Evolutionary conservation across 352 stramenopile species (phyloP).

Genomic region (Globisporangium sylvaticum): DNA sequence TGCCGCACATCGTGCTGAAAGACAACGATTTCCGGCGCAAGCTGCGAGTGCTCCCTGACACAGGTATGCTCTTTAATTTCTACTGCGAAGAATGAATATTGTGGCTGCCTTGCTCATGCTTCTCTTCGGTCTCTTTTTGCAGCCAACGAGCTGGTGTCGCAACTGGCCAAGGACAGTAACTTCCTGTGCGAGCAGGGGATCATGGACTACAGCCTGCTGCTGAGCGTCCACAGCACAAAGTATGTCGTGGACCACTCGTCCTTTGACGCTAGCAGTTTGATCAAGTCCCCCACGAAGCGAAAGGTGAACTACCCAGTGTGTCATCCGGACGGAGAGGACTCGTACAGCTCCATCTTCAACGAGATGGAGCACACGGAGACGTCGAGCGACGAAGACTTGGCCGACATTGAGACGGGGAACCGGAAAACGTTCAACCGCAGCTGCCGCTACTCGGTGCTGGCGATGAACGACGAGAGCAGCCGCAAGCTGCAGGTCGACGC

Average conservation of each 20-base stretch:
- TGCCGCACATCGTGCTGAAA: constrained; percentile 77
- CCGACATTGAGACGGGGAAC: constrained; percentile 50
- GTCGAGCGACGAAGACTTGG: constrained; percentile 50
- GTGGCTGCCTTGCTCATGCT: constrained; percentile 9
- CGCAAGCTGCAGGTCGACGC: constrained; percentile 30
- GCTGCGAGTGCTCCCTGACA: constrained; percentile 63
- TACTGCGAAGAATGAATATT: background rate
- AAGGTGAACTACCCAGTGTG: constrained; percentile 73
- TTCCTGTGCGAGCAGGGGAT: constrained; percentile 80
- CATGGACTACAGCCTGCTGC: constrained; percentile 87
- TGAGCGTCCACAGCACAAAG: constrained; percentile 85
- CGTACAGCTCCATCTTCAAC: constrained; percentile 33
- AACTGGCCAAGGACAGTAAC: constrained; percentile 66
- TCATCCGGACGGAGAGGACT: constrained; percentile 48
- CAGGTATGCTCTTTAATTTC: constrained; percentile 17
- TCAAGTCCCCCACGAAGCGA: constrained; percentile 58
- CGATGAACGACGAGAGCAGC: constrained; percentile 36
- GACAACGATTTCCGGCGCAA: constrained; percentile 88
- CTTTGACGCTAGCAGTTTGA: constrained; percentile 29
- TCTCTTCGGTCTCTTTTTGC: constrained; percentile 1
- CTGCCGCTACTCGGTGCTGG: constrained; percentile 73
- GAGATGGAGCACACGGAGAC: constrained; percentile 33
- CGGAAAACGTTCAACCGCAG: constrained; percentile 53
- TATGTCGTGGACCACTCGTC: constrained; percentile 73
- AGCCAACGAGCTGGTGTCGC: constrained; percentile 53